These are phyloP conservation scores for Nemania abortiva DNA, from an alignment of 2,329 filamentous ascomycete species.

Conservation along the genomic window DNA sequence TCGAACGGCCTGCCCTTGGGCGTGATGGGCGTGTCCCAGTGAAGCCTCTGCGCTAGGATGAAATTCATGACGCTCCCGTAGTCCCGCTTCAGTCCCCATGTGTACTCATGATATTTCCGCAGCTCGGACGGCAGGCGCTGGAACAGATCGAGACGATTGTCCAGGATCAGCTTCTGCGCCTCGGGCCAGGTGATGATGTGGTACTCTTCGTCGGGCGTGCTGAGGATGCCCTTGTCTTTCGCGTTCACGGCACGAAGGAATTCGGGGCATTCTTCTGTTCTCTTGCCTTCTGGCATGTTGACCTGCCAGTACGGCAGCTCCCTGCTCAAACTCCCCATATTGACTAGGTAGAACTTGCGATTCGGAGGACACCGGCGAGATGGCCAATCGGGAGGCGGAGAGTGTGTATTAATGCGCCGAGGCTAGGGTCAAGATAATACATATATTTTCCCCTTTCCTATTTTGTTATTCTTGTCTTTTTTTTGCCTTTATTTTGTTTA, in stretches of 20 bases:
- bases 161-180: slow-evolving; percentile 70
- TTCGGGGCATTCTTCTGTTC: slow-evolving; percentile 76
- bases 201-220: slow-evolving; percentile 77
- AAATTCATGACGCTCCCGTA: slow-evolving; percentile 85
- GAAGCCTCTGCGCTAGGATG: slow-evolving; percentile 75
- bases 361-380: not conserved
- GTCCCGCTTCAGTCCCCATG: slow-evolving; percentile 69
- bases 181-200: slow-evolving; percentile 74
- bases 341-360: not conserved
- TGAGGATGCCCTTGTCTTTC: slow-evolving; percentile 79
- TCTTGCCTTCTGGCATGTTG: slow-evolving; percentile 75
- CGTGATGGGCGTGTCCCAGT: slow-evolving; percentile 69
- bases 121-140: slow-evolving; percentile 82
- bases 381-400: not conserved
- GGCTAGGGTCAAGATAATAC: not conserved
- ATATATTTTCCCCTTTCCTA: not conserved
- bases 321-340: slow-evolving; percentile 54
- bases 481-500: not conserved
- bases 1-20: slow-evolving; percentile 57
- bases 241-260: slow-evolving; percentile 72
- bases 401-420: not conserved
- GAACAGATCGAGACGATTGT: slow-evolving; percentile 81
- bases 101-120: slow-evolving; percentile 80
- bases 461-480: not conserved
- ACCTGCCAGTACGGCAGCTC: slow-evolving; percentile 81